A percentile compares a stretch with the other conserved stretches of the same genome.
Conservation (phyloP, 768 basidiomycete genomes). For the Termitomyces sp. region DNA sequence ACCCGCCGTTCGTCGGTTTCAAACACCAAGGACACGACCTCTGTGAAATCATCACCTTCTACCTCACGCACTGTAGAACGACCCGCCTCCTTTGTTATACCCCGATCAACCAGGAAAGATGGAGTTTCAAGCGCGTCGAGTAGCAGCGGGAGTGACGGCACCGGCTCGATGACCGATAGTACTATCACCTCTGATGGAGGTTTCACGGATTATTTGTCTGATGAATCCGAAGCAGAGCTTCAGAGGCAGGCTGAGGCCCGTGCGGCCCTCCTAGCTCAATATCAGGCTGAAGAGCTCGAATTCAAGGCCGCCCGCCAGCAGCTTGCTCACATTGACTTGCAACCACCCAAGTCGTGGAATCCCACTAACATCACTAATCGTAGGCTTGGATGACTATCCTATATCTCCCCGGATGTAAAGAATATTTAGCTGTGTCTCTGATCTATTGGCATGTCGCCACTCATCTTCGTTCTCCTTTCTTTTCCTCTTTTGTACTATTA, state of each 20-base stretch:
- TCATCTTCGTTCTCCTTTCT: slow-evolving; percentile 8
- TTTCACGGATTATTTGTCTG: slow-evolving; percentile 89
- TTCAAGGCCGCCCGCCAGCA: slow-evolving; percentile 79
- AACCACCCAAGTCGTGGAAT: slow-evolving; percentile 76
- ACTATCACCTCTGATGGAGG: slow-evolving; percentile 84
- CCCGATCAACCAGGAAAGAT: slow-evolving; percentile 30
- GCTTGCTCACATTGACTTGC: slow-evolving; percentile 68
- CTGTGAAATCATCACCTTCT: slow-evolving; percentile 16
- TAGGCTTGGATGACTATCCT: slow-evolving; percentile 8
- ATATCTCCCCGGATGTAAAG: neutral
- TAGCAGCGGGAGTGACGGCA: slow-evolving; percentile 59
- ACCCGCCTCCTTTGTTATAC: slow-evolving; percentile 21
- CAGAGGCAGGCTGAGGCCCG: slow-evolving; percentile 82
- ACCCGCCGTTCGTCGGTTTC: slow-evolving; percentile 28
- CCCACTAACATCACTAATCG: slow-evolving; percentile 41
- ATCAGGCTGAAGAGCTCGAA: slow-evolving; percentile 74
- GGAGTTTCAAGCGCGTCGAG: slow-evolving; percentile 47
- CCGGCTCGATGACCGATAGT: slow-evolving; percentile 63
- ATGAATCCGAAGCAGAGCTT: slow-evolving; percentile 87
- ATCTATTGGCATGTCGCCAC: slow-evolving; percentile 3
- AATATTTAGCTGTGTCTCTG: neutral
- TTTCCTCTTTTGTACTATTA: slow-evolving; percentile 1
- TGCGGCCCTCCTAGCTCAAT: slow-evolving; percentile 76
- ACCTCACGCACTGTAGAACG: slow-evolving; percentile 20
- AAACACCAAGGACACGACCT: slow-evolving; percentile 10